Conservation (phyloP, 306 rosid genomes). For the Gynostemma pentaphyllum region DNA sequence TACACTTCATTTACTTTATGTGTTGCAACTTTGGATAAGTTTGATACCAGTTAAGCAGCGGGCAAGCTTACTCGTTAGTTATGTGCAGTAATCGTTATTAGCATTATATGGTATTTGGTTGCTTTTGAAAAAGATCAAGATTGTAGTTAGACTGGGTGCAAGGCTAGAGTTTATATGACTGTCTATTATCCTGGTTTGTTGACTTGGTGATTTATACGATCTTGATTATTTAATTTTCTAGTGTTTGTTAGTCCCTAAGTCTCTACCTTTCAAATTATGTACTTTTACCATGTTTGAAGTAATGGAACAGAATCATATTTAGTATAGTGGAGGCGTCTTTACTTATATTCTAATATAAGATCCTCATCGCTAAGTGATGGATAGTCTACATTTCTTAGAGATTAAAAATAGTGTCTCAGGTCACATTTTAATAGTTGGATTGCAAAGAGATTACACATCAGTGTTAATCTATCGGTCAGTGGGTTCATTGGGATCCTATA, state of each 20-base stretch:
- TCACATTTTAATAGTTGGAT: too few relatives aligned
- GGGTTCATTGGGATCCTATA: too few relatives aligned
- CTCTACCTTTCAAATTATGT: not conserved
- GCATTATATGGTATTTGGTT: not conserved
- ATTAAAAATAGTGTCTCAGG: too few relatives aligned
- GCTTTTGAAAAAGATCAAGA: not conserved
- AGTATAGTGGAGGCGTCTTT: too few relatives aligned
- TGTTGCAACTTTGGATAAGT: conserved; percentile 59
- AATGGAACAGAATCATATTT: too few relatives aligned
- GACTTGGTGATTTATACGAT: not conserved
- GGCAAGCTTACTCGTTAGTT: not conserved
- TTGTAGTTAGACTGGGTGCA: not conserved
- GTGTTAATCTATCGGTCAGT: too few relatives aligned
- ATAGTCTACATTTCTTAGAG: too few relatives aligned
- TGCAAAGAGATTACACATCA: too few relatives aligned
- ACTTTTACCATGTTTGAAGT: not conserved
- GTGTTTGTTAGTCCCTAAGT: not conserved
- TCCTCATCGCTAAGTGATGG: too few relatives aligned
- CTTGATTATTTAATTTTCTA: not conserved
- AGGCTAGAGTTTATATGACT: not conserved
- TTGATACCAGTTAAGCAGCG: conserved; percentile 41
- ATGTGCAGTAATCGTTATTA: not conserved
- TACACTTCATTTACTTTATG: not conserved
- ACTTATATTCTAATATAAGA: too few relatives aligned
- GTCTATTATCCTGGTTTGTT: not conserved